Evolutionary conservation across 306 rosid species (phyloP), one percentile per base, ranked within the genome.

Genomic region (Cyclanthera cordifolia): DNA sequence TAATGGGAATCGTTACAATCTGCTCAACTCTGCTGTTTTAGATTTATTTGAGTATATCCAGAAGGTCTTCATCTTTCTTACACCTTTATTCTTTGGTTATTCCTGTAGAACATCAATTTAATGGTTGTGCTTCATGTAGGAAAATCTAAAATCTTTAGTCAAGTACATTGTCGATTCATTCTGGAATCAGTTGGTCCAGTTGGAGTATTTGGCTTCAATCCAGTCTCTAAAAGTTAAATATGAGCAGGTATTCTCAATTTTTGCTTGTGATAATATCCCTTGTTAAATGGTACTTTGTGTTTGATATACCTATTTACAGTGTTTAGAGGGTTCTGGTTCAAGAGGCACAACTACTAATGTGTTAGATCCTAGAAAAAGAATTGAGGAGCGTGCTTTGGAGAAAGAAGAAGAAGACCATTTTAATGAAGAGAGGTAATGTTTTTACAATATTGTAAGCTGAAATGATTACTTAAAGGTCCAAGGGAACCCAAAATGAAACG

Each of bases 361-460:
- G 75, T 63, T 83, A 39, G 98, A 87, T 63, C 80, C 86, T 63
- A 81, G 93, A 80, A 89, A 84, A 77, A 76, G 88, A 75, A 79
- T 53, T 56, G 98, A 92, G 82, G 96, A 92, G 79, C 95, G 95
- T 57, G 93, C 88, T 75, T 78, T 87, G 76, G 98, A 89, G 78
- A 89, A 83, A 76, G 96, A 92, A 77, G 97, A 89, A 76, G 98
- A 92, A 45, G 95, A 90, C 17, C 89, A 92, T 80, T 92, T 92
- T 58, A 92, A 89, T 39, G 93, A 84, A 81, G 96, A 92, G 77
- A 89, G 95, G 97, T 91, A 79, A 30, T 52, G 37, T 49, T 53
- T 57, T 17, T 71, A 5, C 37, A 13, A 41, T 13, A 5, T 23
- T 3, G 19, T 64, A 21, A 64, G 23, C 19, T 45, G 54, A 63